phyloP scores from a whole-genome alignment of 1,284 basidiomycete genomes.

The Mycosarcoma maydis region DNA sequence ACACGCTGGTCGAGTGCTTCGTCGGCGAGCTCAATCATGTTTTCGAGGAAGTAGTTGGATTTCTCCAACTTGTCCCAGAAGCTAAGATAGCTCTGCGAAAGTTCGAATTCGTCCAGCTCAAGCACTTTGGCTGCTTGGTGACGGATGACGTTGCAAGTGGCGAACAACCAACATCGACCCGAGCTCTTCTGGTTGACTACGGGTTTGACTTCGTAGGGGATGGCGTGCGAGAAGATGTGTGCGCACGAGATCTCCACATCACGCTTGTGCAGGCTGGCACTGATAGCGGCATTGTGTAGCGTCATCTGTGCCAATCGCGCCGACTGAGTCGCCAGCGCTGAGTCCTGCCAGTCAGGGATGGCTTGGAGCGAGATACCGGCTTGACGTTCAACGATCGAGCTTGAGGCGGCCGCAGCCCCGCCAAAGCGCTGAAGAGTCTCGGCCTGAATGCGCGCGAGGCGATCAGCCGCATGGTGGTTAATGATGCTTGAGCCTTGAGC shows the following conservation, averaged over 20 bases:
- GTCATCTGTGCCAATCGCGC: conserved; percentile 81
- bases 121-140: conserved; percentile 86
- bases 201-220: conserved; percentile 78
- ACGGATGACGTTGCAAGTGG: conserved; percentile 77
- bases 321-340: conserved; percentile 70
- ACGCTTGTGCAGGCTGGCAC: conserved; percentile 75
- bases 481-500: conserved; percentile 13
- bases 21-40: conserved; percentile 82
- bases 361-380: conserved; percentile 35
- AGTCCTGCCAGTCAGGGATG: conserved; percentile 41
- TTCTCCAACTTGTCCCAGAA: conserved; percentile 81
- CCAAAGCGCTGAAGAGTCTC: conserved; percentile 24
- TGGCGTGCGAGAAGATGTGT: conserved; percentile 84
- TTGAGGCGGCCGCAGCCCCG: background rate
- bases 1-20: conserved; percentile 83
- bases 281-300: conserved; percentile 79
- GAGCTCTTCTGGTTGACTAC: conserved; percentile 83
- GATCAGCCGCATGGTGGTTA: conserved; percentile 48
- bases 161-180: conserved; percentile 52
- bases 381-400: conserved; percentile 1
- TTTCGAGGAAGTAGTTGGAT: conserved; percentile 91
- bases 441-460: conserved; percentile 51
- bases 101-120: conserved; percentile 84
- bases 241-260: conserved; percentile 74
- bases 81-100: conserved; percentile 76